Percentiles rank a stretch among this genome's conserved stretches.
phyloP scores from a whole-genome alignment of 2,329 filamentous ascomycete species.

The Xylaria sp. region DNA sequence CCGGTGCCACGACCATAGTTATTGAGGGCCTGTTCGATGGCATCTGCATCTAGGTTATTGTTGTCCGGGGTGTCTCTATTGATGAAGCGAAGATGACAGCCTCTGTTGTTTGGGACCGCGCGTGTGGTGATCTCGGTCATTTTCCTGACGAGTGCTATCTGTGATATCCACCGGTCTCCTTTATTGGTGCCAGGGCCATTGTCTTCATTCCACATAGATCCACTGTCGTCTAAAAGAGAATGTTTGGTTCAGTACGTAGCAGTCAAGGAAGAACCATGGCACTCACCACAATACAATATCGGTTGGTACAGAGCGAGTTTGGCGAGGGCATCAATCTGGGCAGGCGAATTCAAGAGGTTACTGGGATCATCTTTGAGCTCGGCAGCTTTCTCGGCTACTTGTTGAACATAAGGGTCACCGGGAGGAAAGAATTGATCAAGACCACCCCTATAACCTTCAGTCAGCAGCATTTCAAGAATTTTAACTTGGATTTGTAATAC shows the following conservation, averaged over 20 bases:
- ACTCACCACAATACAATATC: slow-evolving; percentile 37
- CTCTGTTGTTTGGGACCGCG: slow-evolving; percentile 32
- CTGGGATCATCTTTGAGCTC: slow-evolving; percentile 33
- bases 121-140: slow-evolving; percentile 33
- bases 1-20: slow-evolving; percentile 23
- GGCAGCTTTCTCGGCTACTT: slow-evolving; percentile 35
- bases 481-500: background rate
- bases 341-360: slow-evolving; percentile 34
- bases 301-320: slow-evolving; percentile 38
- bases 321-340: slow-evolving; percentile 36
- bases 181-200: slow-evolving; percentile 30
- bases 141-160: slow-evolving; percentile 32
- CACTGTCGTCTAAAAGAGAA: slow-evolving; percentile 33
- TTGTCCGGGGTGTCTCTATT: slow-evolving; percentile 23
- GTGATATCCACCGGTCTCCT: slow-evolving; percentile 33
- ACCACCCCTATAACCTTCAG: slow-evolving; percentile 14
- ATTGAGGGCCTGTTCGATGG: slow-evolving; percentile 18
- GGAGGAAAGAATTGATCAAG: slow-evolving; percentile 36
- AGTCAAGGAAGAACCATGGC: background rate
- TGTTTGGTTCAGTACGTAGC: background rate
- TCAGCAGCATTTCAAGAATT: background rate
- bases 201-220: slow-evolving; percentile 36
- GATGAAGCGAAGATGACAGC: slow-evolving; percentile 37
- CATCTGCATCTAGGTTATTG: slow-evolving; percentile 28
- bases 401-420: slow-evolving; percentile 29